Base-by-base conservation (phyloP, 352 stramenopile genomes). In the Lagenidium giganteum region DNA sequence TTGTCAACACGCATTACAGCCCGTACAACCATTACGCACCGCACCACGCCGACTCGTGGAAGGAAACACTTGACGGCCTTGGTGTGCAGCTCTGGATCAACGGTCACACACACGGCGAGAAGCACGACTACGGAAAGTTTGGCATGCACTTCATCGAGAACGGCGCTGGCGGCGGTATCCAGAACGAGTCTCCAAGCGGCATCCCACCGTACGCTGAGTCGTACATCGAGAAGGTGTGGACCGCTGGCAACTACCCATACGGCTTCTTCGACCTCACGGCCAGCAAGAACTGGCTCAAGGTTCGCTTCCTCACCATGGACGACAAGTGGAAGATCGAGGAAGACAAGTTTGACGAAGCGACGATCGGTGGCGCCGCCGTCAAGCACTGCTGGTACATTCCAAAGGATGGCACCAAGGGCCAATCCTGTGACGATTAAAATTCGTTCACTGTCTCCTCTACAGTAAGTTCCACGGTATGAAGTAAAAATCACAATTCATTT, bases 371-470 rank as follows among this genome's bases (percentile, higher is more conserved):
- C 11, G 53, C 51, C 4, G 20, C 24, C 8, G 54, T 57, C 20
- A 43, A 58, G 34, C 67, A 79, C 47, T 79, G 67, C 53, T 79
- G 64, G 63, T 70, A 66, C 29, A 72, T 79, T 28, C 67, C 67
- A 17, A 53, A 45, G 25, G 57, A 73, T 37, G 62, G 62, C 23
- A 47, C 36, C 21, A 26, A 31, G n/a, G 63, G 63, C 29, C 24
- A 65, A 17, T 35, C 54, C 28, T 73, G 63, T 34, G 25, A 54
- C n/a, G n/a, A n/a, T n/a, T n/a, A n/a, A n/a, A n/a, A n/a, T n/a
- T n/a, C n/a, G n/a, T n/a, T n/a, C n/a, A n/a, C n/a, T n/a, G n/a
- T n/a, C n/a, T n/a, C n/a, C n/a, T n/a, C n/a, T n/a, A n/a, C n/a
- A n/a, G n/a, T n/a, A n/a, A n/a, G n/a, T n/a, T n/a, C n/a, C n/a